Evolutionary conservation across 257 asterid genomes (phyloP).

Genomic region (Rauvolfia tetraphylla): DNA sequence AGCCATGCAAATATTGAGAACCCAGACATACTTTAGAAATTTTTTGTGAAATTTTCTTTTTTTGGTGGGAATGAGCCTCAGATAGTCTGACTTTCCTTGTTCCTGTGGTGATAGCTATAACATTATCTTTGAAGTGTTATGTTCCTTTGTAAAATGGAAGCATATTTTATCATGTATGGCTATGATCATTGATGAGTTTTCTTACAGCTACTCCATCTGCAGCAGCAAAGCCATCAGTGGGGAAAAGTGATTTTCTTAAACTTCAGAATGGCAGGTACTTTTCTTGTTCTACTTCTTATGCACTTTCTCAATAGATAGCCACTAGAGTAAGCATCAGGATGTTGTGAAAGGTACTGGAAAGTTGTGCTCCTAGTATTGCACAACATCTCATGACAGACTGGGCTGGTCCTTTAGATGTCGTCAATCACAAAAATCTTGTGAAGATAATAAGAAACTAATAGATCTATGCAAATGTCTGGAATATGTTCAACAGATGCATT

Average conservation of each 20-base stretch:
- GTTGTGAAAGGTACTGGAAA: neutral
- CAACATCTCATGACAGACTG: neutral
- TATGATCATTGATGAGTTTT: constrained; percentile 29
- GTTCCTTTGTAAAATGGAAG: neutral
- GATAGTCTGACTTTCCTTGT: neutral
- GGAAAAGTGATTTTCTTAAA: constrained; percentile 72
- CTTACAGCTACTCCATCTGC: constrained; percentile 70
- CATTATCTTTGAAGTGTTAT: neutral
- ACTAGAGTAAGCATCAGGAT: neutral
- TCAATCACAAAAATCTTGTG: neutral
- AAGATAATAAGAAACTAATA: neutral
- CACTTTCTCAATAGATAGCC: neutral
- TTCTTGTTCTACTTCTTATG: neutral
- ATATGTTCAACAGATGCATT: neutral
- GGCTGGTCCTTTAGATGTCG: neutral
- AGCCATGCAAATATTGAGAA: constrained; percentile 30
- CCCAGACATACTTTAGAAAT: constrained; percentile 27
- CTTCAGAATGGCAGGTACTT: constrained; percentile 98
- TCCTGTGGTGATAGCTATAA: neutral
- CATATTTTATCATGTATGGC: neutral
- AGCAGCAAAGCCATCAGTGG: constrained; percentile 48
- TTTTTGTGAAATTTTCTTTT: neutral
- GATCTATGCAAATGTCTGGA: neutral
- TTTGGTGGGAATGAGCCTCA: neutral
- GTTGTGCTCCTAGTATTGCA: neutral